Base-by-base conservation (phyloP, 2,329 filamentous ascomycete genomes). In the Immersiporthe knoxdaviesiana region DNA sequence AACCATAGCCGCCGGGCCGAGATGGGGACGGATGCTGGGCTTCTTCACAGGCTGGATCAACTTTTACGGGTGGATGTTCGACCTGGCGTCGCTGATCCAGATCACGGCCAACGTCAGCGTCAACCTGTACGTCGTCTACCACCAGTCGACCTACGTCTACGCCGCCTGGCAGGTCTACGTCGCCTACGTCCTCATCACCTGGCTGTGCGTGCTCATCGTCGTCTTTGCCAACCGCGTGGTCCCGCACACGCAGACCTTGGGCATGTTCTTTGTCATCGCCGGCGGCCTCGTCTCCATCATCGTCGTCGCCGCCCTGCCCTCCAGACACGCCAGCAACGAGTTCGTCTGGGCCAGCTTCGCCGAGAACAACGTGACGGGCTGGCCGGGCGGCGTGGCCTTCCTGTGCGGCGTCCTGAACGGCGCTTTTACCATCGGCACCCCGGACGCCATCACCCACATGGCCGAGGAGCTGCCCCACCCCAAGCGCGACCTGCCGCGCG, bases 401-500 rank as follows among this genome's bases (percentile, higher is more conserved):
- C 79, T 90, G 35, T 80, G 86, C 0, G 89, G 89, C 24, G 89
- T 91, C 76, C 81, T 91, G 32, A 91, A 91, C 73, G 89, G 88
- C 6, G 87, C 88, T 14, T 91, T 89, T 75, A 88, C 87, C 27
- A 86, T 91, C 35, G 89, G 89, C 24, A 90, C 87, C 0, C 87
- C 88, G 2, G 89, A 91, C 76, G 85, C 86, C 67, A 87, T 90
- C 24, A 85, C 84, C 11, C 88, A 90, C 76, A 80, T 90, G 74
- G 85, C 86, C 5, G 88, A 90, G 76, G 87, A 90, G 76, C 84
- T 89, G 27, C 87, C 79, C 0, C 76, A 79, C 21, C 82, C 82
- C 10, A 78, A 73, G 65, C 77, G 75, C 67, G 85, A 87, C 71
- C 78, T 87, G 4, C 87, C 87, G 18, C 83, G 81, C 66, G 82